Evolutionary conservation across 257 asterid genomes (phyloP), one percentile per base, ranked within the genome.

Genomic region (Ilex aquifolium): DNA sequence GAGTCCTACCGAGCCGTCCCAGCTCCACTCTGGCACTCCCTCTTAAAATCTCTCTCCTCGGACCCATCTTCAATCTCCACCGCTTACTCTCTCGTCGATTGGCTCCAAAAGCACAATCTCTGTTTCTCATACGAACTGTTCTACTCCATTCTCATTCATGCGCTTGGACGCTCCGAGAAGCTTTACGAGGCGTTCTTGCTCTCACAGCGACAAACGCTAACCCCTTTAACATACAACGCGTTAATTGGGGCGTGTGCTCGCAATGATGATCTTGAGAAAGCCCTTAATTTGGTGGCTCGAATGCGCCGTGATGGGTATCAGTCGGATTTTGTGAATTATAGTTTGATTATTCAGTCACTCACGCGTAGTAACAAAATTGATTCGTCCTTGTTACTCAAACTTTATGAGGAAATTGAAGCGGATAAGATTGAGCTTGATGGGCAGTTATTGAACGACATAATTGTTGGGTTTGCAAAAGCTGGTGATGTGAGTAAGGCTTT

Each of bases 191-290:
- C 98, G n/a, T 88, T 92, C 67, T 76, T 92, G 39, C 65, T 92
- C 15, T 92, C 95, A 0, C 95, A 87, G 77, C 82, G 92, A 1
- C 95, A 76, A 75, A 69, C 85, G 14, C 61, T 92, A 68, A 92
- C 95, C 15, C 97, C 98, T 0, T 50, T 92, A 70, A 89, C 98
- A 7, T 92, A 89, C 66, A 92, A 92, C 39, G 98, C 98, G 0
- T 86, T 92, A 3, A 92, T 88, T 61, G 98, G 98, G 27, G 98
- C 98, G 1, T 92, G 97, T 56, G 98, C 98, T 6, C 82, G 97
- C 55, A 92, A 92, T 46, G 80, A 64, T 61, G 98, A 92, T n/a
- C 80, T 92, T 32, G 97, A 89, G 12, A 92, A 88, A 72, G 98
- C 98, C 10, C 68, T 92, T 67, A 80, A 76, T 78, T 75, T 92